Percentiles rank a stretch among this genome's conserved stretches.
Evolutionary conservation across 441 rosid genomes (phyloP).

Genomic region (Populus hybrid): DNA sequence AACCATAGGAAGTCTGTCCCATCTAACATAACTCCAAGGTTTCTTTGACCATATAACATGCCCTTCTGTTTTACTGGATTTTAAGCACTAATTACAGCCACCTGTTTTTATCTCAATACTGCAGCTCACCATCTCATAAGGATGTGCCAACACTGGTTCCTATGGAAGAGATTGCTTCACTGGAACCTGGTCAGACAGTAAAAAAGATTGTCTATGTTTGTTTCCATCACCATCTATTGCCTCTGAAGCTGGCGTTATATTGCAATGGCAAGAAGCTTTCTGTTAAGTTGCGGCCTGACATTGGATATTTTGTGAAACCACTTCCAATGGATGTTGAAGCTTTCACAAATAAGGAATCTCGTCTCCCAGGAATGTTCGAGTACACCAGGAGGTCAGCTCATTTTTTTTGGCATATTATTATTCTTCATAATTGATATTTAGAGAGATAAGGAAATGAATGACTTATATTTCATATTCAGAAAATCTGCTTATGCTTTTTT

Average conservation of each 20-base stretch:
- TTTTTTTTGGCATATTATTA: neutral
- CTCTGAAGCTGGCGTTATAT: constrained; percentile 59
- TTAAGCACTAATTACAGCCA: constrained; percentile 2
- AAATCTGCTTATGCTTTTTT: neutral
- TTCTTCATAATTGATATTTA: neutral
- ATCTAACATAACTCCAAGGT: neutral
- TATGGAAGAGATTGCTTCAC: constrained; percentile 61
- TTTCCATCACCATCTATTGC: constrained; percentile 90
- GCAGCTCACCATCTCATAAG: constrained; percentile 48
- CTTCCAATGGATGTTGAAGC: constrained; percentile 55
- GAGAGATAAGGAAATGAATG: neutral
- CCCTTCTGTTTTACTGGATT: constrained; percentile 1
- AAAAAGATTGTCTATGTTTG: constrained; percentile 66
- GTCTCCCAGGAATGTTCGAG: constrained; percentile 90
- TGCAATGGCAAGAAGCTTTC: constrained; percentile 55
- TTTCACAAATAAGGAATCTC: constrained; percentile 58
- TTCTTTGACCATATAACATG: neutral
- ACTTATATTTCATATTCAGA: neutral
- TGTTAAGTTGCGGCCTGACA: constrained; percentile 86
- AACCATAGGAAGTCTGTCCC: neutral
- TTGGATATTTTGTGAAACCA: constrained; percentile 91
- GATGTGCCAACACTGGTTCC: constrained; percentile 64
- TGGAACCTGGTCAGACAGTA: constrained; percentile 58
- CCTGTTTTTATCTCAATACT: constrained; percentile 22
- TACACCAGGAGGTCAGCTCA: constrained; percentile 56